phyloP scores from a whole-genome alignment of 192 early-diverging fungal genomes.

The Backusella liffmaniae region DNA sequence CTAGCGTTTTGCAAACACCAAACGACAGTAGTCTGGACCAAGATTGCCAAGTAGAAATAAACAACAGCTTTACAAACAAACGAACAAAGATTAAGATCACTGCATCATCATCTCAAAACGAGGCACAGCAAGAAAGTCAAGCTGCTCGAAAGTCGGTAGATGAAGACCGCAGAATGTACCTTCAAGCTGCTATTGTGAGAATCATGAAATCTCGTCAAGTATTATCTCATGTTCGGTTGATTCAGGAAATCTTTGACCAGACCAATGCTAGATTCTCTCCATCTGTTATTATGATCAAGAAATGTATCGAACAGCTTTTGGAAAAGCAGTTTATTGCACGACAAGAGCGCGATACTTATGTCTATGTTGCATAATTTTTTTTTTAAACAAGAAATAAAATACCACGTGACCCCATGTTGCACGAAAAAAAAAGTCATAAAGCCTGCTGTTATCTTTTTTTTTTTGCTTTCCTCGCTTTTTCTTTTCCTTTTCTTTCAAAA shows the following conservation, averaged over 20 bases:
- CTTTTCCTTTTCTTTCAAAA: background rate
- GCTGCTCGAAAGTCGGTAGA: conserved; percentile 65
- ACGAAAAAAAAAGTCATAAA: background rate
- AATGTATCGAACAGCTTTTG: conserved; percentile 82
- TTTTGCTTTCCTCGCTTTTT: background rate
- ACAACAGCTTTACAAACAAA: conserved; percentile 45
- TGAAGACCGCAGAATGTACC: conserved; percentile 72
- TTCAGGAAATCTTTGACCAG: conserved; percentile 76
- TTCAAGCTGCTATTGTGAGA: conserved; percentile 86
- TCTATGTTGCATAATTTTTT: conserved; percentile 61
- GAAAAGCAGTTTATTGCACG: conserved; percentile 81
- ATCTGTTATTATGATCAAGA: conserved; percentile 73
- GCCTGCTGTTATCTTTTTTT: background rate
- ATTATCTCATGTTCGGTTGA: conserved; percentile 63
- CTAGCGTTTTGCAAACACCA: conserved; percentile 42
- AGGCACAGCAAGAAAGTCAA: conserved; percentile 60
- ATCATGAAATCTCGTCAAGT: conserved; percentile 80
- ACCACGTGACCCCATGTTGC: background rate
- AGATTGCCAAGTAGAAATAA: conserved; percentile 37
- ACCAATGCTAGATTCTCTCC: conserved; percentile 70
- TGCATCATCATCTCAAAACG: conserved; percentile 50
- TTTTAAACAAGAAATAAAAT: background rate
- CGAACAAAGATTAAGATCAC: conserved; percentile 78
- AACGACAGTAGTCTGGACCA: conserved; percentile 22
- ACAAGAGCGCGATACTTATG: conserved; percentile 59